Evolutionary conservation across 2,329 filamentous ascomycete species (phyloP).

Genomic region (Exophiala dermatitidis): DNA sequence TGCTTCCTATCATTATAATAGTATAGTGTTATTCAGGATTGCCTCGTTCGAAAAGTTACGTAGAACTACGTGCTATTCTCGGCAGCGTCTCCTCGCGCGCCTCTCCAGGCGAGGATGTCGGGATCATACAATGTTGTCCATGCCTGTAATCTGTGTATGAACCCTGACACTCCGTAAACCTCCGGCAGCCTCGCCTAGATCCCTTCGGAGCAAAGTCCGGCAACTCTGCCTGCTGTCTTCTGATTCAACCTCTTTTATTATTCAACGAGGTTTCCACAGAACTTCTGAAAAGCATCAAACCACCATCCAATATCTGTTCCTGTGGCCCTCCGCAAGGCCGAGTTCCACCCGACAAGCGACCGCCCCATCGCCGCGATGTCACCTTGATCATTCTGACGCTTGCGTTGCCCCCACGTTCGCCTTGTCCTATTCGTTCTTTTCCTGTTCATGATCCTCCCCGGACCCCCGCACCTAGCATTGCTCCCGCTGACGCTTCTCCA

Average conservation of each 20-base stretch:
- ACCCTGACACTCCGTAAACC: too few relatives aligned
- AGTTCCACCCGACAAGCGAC: not conserved
- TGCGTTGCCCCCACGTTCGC: not conserved
- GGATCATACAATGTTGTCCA: too few relatives aligned
- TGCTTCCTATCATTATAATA: too few relatives aligned
- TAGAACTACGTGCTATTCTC: too few relatives aligned
- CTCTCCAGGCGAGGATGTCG: too few relatives aligned
- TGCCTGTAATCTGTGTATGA: too few relatives aligned
- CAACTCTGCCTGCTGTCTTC: not conserved
- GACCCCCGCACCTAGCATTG: slow-evolving; percentile 1
- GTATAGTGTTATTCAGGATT: too few relatives aligned
- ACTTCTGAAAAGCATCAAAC: not conserved
- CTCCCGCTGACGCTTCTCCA: not conserved
- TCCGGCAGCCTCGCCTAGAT: too few relatives aligned
- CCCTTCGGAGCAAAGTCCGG: not conserved
- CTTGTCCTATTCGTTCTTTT: slow-evolving; percentile 10
- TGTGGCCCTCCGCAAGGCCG: not conserved
- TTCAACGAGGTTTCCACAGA: not conserved
- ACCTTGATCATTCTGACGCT: slow-evolving; percentile 5
- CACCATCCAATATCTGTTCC: not conserved
- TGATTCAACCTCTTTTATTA: not conserved
- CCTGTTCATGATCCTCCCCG: not conserved
- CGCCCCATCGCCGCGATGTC: slow-evolving; percentile 12
- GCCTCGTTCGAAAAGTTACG: too few relatives aligned
- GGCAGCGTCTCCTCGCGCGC: too few relatives aligned